A percentile compares a stretch with the other conserved stretches of the same genome.
These are phyloP conservation scores for Lactifluus subvellereus DNA, from an alignment of 768 basidiomycete species.

Conservation along the genomic window DNA sequence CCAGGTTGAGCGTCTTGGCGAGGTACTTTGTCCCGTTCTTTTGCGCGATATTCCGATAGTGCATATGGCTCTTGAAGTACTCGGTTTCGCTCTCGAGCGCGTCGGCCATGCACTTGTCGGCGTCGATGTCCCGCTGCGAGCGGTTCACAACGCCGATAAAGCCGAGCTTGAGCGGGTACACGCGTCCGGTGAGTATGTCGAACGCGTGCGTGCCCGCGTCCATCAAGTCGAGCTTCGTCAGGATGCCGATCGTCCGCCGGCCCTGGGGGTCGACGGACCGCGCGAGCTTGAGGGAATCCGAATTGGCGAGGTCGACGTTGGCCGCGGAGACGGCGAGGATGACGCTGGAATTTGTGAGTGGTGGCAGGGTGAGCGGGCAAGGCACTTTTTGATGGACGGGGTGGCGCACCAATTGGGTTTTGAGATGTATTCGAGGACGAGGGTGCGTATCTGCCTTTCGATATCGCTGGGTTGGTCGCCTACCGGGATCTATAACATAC, in stretches of 20 bases:
- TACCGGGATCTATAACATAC: slow-evolving; percentile 67
- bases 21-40: slow-evolving; percentile 97
- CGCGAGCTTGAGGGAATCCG: slow-evolving; percentile 94
- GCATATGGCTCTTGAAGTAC: slow-evolving; percentile 85
- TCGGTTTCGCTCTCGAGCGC: slow-evolving; percentile 82
- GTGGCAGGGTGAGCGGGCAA: neutral
- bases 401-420: slow-evolving; percentile 83
- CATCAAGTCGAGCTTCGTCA: slow-evolving; percentile 98
- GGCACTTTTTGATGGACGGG: neutral
- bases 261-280: slow-evolving; percentile 95
- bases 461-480: slow-evolving; percentile 98
- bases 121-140: slow-evolving; percentile 95
- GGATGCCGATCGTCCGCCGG: slow-evolving; percentile 90
- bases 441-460: slow-evolving; percentile 88
- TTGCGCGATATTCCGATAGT: slow-evolving; percentile 93
- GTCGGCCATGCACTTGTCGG: slow-evolving; percentile 77
- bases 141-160: slow-evolving; percentile 98
- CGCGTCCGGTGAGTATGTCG: slow-evolving; percentile 92
- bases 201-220: slow-evolving; percentile 98
- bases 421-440: slow-evolving; percentile 94
- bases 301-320: slow-evolving; percentile 98
- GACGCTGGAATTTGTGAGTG: slow-evolving; percentile 47
- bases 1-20: slow-evolving; percentile 90
- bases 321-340: slow-evolving; percentile 96
- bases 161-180: slow-evolving; percentile 96